These are phyloP conservation scores for Durio zibethinus DNA, from an alignment of 345 rosid species.

Conservation along the genomic window DNA sequence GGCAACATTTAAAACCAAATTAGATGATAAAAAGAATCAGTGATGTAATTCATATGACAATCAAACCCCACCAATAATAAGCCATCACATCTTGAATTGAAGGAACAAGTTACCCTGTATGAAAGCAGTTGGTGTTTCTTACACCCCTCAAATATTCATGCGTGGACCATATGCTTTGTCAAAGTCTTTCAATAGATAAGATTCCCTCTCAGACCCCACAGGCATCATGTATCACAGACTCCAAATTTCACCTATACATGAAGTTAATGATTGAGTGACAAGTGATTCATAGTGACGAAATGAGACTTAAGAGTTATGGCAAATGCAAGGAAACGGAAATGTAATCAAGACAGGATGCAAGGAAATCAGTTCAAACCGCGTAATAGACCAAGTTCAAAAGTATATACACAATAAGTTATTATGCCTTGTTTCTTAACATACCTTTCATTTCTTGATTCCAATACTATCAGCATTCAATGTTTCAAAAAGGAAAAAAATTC, in stretches of 20 bases:
- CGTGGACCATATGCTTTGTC: constrained; percentile 24
- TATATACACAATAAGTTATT: background rate
- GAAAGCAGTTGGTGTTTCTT: constrained; percentile 29
- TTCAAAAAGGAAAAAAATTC: background rate
- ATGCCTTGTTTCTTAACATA: background rate
- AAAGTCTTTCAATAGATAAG: constrained; percentile 18
- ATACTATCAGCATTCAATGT: background rate
- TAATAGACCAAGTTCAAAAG: background rate
- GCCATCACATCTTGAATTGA: constrained; percentile 23
- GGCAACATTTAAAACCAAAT: background rate
- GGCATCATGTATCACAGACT: background rate
- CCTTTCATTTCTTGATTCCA: background rate
- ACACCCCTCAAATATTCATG: constrained; percentile 31
- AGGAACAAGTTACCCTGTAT: constrained; percentile 11
- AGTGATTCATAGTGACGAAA: background rate
- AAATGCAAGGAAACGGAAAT: background rate
- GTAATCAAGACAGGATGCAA: background rate
- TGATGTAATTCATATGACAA: constrained; percentile 2
- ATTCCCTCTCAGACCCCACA: constrained; percentile 23
- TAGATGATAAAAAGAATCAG: constrained; percentile 6
- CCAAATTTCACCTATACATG: background rate
- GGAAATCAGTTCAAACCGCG: background rate
- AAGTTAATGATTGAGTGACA: constrained; percentile 13
- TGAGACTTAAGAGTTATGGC: background rate
- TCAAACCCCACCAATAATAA: constrained; percentile 28